These are phyloP conservation scores for Nakazawaea pomicola DNA, from an alignment of 805 yeast genomes.

Conservation along the genomic window DNA sequence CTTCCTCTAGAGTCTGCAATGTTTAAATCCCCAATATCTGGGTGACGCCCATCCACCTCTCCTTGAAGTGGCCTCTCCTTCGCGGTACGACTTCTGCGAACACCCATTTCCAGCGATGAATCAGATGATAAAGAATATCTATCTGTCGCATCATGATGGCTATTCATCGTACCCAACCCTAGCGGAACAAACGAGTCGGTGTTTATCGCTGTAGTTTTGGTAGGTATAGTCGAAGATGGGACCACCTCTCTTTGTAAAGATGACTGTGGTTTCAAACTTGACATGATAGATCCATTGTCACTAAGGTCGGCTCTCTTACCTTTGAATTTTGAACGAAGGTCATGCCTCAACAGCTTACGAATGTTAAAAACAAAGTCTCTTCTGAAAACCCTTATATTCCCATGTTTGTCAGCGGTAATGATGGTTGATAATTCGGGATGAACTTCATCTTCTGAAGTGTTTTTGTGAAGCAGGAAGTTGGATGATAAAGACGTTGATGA, in stretches of 20 bases:
- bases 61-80: slow-evolving; percentile 6
- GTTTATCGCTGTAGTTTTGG: not conserved
- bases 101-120: not conserved
- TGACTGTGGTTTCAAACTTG: slow-evolving; percentile 1
- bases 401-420: slow-evolving; percentile 72
- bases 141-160: not conserved
- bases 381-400: slow-evolving; percentile 71
- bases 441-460: slow-evolving; percentile 20
- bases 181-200: slow-evolving; percentile 4
- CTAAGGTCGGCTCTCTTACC: not conserved
- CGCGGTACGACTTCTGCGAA: slow-evolving; percentile 3
- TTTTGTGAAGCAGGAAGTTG: not conserved
- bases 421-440: slow-evolving; percentile 43
- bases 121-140: slow-evolving; percentile 7
- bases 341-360: slow-evolving; percentile 24
- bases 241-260: not conserved
- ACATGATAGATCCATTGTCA: not conserved
- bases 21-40: not conserved
- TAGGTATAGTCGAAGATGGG: not conserved
- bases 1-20: not conserved
- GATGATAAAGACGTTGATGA: not conserved
- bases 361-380: slow-evolving; percentile 62
- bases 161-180: not conserved
- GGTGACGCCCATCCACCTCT: not conserved
- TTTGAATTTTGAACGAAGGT: not conserved